A percentile compares a stretch with the other conserved stretches of the same genome.
phyloP scores from a whole-genome alignment of 208 protist species.

The Porcisia hertigi region DNA sequence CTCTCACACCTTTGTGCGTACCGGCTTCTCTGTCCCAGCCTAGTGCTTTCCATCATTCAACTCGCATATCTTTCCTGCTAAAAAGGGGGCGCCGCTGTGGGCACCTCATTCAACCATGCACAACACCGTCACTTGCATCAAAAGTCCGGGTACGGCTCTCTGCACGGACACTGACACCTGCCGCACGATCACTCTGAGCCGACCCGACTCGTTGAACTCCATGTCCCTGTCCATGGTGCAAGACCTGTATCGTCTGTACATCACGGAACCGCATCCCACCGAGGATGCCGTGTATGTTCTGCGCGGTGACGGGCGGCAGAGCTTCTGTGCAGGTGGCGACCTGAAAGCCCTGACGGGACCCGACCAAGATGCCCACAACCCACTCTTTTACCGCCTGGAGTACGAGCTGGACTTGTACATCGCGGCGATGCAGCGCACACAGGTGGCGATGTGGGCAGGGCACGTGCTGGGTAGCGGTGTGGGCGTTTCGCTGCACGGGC shows the following conservation, averaged over 20 bases:
- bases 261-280: conserved; percentile 37
- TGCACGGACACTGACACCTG: conserved; percentile 38
- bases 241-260: conserved; percentile 47
- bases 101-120: neutral
- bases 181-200: conserved; percentile 51
- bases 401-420: conserved; percentile 80
- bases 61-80: neutral
- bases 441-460: conserved; percentile 84
- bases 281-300: conserved; percentile 45
- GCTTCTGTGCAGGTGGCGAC: conserved; percentile 81
- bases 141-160: conserved; percentile 16
- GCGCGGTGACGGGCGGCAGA: conserved; percentile 41
- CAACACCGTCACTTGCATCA: neutral
- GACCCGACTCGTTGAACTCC: conserved; percentile 42
- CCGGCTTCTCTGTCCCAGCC: neutral
- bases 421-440: conserved; percentile 49
- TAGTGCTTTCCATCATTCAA: neutral
- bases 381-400: conserved; percentile 62
- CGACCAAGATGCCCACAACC: conserved; percentile 7
- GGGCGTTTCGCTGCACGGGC: conserved; percentile 73
- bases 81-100: neutral
- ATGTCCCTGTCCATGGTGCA: conserved; percentile 48
- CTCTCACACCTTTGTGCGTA: neutral
- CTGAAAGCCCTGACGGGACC: conserved; percentile 41
- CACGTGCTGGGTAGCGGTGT: conserved; percentile 87